Evolutionary conservation across 2,329 filamentous ascomycete species (phyloP).

Genomic region (Furcasterigmium sp.): DNA sequence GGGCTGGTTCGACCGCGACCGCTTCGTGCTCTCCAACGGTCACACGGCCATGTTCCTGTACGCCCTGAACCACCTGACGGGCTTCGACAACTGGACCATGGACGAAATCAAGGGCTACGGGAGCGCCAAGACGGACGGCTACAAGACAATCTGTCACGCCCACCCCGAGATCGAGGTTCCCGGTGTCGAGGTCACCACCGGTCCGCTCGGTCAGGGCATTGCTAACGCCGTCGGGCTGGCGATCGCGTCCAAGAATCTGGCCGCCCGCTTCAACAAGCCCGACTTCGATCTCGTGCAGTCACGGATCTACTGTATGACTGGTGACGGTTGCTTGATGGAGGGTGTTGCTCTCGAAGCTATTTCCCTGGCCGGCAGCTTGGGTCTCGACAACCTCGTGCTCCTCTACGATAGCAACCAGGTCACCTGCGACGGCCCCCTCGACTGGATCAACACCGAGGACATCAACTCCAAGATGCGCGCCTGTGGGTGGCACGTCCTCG

Average conservation of each 20-base stretch:
- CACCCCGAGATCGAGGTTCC: constrained; percentile 51
- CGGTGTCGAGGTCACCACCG: constrained; percentile 52
- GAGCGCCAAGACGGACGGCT: constrained; percentile 44
- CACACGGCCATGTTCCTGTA: constrained; percentile 48
- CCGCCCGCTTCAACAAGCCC: constrained; percentile 43
- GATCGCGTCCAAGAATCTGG: constrained; percentile 48
- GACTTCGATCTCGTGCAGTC: constrained; percentile 42
- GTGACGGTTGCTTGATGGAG: constrained; percentile 51
- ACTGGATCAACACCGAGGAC: constrained; percentile 47
- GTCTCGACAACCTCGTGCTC: constrained; percentile 45
- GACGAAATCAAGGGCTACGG: constrained; percentile 44
- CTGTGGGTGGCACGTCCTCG: constrained; percentile 46
- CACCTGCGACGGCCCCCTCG: constrained; percentile 49
- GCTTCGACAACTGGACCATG: no score
- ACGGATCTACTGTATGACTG: constrained; percentile 48
- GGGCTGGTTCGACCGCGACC: constrained; percentile 51
- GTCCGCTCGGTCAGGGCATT: constrained; percentile 50
- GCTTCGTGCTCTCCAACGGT: constrained; percentile 55
- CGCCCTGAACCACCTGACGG: constrained; percentile 40
- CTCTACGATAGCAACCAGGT: constrained; percentile 56
- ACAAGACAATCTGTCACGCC: constrained; percentile 45
- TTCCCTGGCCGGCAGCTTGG: constrained; percentile 44
- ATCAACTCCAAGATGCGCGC: constrained; percentile 50
- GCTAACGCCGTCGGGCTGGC: constrained; percentile 52
- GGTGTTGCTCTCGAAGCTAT: constrained; percentile 51